Evolutionary conservation across 208 protist genomes (phyloP).

Genomic region (Wallacemonas sp.): DNA sequence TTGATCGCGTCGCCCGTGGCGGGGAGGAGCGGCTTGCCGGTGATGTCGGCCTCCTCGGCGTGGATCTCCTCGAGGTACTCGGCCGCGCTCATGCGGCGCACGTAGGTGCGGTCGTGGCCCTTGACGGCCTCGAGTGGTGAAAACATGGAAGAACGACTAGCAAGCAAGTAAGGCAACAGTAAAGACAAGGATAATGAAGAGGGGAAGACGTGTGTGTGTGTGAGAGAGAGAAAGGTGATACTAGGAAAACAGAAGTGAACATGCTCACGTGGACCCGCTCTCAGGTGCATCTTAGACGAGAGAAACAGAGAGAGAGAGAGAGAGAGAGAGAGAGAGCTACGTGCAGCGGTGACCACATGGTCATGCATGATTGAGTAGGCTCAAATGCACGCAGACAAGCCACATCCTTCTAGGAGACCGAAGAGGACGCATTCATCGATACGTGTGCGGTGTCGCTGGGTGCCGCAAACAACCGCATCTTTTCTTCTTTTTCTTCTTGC

Average conservation of each 20-base stretch:
- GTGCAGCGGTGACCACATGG: too few species aligned
- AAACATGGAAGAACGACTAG: conserved; percentile 25
- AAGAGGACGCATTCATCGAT: too few species aligned
- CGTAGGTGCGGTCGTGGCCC: conserved; percentile 74
- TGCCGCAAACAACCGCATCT: too few species aligned
- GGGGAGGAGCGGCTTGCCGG: not conserved
- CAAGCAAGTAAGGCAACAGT: conserved; percentile 2
- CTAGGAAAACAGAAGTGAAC: too few species aligned
- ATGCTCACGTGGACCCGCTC: too few species aligned
- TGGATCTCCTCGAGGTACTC: conserved; percentile 68
- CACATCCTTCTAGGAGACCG: too few species aligned
- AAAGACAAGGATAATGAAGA: not conserved
- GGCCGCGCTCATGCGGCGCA: conserved; percentile 58
- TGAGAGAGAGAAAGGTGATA: not conserved
- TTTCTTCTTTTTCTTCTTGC: not conserved
- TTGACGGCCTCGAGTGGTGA: conserved; percentile 69
- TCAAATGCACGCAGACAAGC: too few species aligned
- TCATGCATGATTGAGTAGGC: too few species aligned
- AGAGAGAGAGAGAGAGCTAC: too few species aligned
- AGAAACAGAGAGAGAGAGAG: too few species aligned
- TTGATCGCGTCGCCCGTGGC: not conserved
- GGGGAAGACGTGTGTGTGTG: not conserved
- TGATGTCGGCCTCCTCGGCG: conserved; percentile 38
- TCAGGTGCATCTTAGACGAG: too few species aligned
- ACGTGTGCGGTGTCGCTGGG: too few species aligned